Percentiles rank a stretch among this genome's conserved stretches.
Conservation (phyloP, 176 grass and related monocot species). For the Melocanna baccifera region DNA sequence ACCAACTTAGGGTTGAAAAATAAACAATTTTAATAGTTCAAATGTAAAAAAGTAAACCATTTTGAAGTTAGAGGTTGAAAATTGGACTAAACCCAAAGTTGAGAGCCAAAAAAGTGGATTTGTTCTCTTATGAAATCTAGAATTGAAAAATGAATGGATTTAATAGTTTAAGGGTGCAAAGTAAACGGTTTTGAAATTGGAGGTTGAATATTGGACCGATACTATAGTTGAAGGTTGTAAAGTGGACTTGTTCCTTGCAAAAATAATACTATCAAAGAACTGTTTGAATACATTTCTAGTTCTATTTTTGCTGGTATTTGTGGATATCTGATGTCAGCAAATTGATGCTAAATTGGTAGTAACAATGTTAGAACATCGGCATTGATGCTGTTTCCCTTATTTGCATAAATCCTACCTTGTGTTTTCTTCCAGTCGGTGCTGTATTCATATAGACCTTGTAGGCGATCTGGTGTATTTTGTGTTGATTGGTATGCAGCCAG, state of each 20-base stretch:
- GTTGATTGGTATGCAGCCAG: not conserved
- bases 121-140: too few relatives aligned
- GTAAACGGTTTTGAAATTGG: too few relatives aligned
- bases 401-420: not conserved
- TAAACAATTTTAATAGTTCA: too few relatives aligned
- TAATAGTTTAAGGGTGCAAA: too few relatives aligned
- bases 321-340: slow-evolving; percentile 1
- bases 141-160: too few relatives aligned
- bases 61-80: too few relatives aligned
- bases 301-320: not conserved
- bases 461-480: not conserved
- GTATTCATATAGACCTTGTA: not conserved
- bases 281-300: not conserved
- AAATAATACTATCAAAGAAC: slow-evolving; percentile 31
- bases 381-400: not conserved
- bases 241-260: not conserved
- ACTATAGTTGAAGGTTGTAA: too few relatives aligned
- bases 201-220: too few relatives aligned
- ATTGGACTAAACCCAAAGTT: too few relatives aligned
- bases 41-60: too few relatives aligned
- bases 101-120: too few relatives aligned
- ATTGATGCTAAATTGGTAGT: not conserved
- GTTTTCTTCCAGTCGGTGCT: not conserved
- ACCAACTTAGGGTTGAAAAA: too few relatives aligned
- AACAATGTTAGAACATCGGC: not conserved